Evolutionary conservation across 1,284 basidiomycete genomes (phyloP).

Genomic region (Austroboletus niveus): DNA sequence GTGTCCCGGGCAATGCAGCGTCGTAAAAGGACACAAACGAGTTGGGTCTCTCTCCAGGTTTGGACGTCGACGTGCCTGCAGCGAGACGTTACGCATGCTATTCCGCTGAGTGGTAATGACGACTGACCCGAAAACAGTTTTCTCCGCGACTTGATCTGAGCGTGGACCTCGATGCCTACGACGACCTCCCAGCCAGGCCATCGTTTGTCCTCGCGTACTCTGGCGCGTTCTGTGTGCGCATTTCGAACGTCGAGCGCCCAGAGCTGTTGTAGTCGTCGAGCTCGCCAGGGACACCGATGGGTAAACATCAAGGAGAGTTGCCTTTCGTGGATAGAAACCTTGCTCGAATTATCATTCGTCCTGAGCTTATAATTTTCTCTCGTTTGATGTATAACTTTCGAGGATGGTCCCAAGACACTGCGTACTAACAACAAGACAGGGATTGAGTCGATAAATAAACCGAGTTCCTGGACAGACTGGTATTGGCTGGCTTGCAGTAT

Average conservation of each 20-base stretch:
- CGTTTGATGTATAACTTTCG: no score
- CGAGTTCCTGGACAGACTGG: no score
- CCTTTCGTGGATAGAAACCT: conserved; percentile 13
- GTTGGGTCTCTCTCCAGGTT: conserved; percentile 59
- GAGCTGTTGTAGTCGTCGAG: conserved; percentile 12
- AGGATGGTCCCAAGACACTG: no score
- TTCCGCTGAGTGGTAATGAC: no score
- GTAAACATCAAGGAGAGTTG: conserved; percentile 22
- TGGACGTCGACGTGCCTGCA: conserved; percentile 52
- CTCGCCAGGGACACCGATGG: conserved; percentile 18
- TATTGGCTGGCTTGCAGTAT: no score
- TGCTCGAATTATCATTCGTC: no score
- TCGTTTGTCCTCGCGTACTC: conserved; percentile 31
- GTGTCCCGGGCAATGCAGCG: conserved; percentile 89
- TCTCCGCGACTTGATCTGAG: conserved; percentile 82
- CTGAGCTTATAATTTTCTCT: no score
- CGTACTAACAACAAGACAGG: no score
- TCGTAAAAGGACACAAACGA: conserved; percentile 82
- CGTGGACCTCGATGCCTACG: conserved; percentile 95
- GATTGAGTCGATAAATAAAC: no score
- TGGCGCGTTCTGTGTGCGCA: conserved; percentile 15
- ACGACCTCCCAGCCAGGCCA: conserved; percentile 81
- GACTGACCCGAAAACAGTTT: conserved; percentile 89
- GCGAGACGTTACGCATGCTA: not conserved
- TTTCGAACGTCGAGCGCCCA: conserved; percentile 7